These are phyloP conservation scores for Pinus albicaulis DNA, from an alignment of 75 land plant genomes.

Conservation along the genomic window DNA sequence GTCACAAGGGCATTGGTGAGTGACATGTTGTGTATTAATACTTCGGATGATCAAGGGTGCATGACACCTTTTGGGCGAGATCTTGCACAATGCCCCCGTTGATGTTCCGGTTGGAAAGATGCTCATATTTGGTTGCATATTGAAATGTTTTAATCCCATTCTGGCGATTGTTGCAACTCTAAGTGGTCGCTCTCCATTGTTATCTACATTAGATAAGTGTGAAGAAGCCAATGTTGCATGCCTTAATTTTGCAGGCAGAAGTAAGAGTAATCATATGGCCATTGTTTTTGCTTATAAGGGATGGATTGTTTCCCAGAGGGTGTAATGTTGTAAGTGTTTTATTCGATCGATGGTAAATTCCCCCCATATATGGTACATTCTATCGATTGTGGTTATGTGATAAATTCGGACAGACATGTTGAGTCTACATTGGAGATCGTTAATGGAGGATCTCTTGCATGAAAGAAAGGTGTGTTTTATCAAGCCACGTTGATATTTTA, in stretches of 20 bases:
- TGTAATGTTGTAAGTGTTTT: no score
- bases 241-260: conserved; percentile 22
- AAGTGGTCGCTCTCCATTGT: conserved; percentile 33
- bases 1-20: conserved; percentile 24
- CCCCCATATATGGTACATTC: no score
- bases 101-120: conserved; percentile 41
- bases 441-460: no score
- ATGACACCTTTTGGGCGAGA: conserved; percentile 38
- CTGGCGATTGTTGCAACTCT: conserved; percentile 38
- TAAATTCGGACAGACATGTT: no score
- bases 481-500: no score
- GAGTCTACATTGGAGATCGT: no score
- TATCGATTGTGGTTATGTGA: no score
- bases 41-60: conserved; percentile 19
- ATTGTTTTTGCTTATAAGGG: conserved; percentile 41
- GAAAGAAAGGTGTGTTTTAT: no score
- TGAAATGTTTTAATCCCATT: conserved; percentile 36
- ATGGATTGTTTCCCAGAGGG: conserved; percentile 22
- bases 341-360: no score
- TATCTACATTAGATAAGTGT: conserved; percentile 20
- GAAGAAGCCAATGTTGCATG: conserved; percentile 9
- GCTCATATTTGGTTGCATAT: conserved; percentile 40
- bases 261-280: conserved; percentile 40
- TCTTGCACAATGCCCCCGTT: conserved; percentile 37
- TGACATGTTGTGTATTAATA: conserved; percentile 1